Conservation (phyloP, 176 grass and related monocot genomes). For the Bonia amplexicaulis region DNA sequence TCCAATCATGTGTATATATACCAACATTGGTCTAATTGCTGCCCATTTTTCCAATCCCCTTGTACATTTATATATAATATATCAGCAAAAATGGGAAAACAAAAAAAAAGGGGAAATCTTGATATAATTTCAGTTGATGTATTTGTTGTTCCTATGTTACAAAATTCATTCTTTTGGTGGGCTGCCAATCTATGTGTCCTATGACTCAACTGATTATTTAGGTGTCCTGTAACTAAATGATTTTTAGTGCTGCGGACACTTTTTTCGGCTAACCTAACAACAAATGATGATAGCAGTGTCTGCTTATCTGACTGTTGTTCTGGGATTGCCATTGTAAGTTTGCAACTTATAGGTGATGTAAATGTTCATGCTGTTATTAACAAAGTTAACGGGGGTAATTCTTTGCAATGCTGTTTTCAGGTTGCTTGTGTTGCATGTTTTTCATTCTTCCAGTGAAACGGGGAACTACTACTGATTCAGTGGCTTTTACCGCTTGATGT, state of each 20-base stretch:
- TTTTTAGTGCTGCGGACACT: background rate
- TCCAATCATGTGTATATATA: conserved; percentile 18
- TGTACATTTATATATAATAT: conserved; percentile 15
- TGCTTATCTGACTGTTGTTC: conserved; percentile 28
- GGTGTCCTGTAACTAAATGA: background rate
- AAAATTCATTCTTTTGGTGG: conserved; percentile 16
- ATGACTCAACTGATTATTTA: background rate
- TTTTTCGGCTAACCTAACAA: conserved; percentile 25
- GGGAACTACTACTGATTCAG: background rate
- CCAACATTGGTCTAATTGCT: conserved; percentile 1
- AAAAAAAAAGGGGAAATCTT: background rate
- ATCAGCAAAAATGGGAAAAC: background rate
- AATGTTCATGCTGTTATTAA: background rate
- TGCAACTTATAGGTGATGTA: conserved; percentile 10
- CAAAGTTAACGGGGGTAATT: background rate
- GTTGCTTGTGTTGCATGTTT: background rate
- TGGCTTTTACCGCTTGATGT: background rate
- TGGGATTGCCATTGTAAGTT: background rate
- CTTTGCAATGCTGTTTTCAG: background rate
- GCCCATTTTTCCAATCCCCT: background rate
- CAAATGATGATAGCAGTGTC: conserved; percentile 23
- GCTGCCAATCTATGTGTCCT: background rate
- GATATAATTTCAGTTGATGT: conserved; percentile 18
- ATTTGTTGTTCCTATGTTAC: background rate
- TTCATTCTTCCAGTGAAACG: background rate